These are phyloP conservation scores for Boechera stricta DNA, from an alignment of 345 rosid genomes.

Conservation along the genomic window DNA sequence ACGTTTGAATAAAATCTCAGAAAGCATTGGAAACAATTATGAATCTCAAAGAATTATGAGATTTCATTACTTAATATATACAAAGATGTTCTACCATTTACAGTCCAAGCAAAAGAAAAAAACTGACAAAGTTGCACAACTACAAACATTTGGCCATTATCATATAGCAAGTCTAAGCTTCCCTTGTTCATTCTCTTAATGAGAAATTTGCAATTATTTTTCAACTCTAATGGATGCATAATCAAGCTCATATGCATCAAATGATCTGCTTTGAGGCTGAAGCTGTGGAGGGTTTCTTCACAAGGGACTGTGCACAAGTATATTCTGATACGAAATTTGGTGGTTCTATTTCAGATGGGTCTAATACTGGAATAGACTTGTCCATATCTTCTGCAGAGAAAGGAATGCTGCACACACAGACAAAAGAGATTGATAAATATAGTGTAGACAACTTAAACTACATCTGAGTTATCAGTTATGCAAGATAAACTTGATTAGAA, in stretches of 20 bases:
- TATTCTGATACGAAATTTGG: slow-evolving; percentile 66
- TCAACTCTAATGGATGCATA: slow-evolving; percentile 34
- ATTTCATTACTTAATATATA: slow-evolving; percentile 28
- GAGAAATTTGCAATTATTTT: slow-evolving; percentile 29
- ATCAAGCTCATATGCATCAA: slow-evolving; percentile 42
- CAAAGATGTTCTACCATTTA: slow-evolving; percentile 44
- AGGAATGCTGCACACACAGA: slow-evolving; percentile 71
- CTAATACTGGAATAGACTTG: slow-evolving; percentile 81
- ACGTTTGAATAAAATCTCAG: not conserved
- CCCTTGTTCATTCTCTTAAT: slow-evolving; percentile 23
- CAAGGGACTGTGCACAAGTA: slow-evolving; percentile 70
- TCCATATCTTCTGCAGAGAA: slow-evolving; percentile 96
- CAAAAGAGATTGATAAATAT: not conserved
- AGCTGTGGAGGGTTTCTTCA: slow-evolving; percentile 35
- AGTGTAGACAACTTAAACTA: slow-evolving; percentile 4
- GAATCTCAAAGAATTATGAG: slow-evolving; percentile 30
- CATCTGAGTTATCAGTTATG: not conserved
- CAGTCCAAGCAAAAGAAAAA: slow-evolving; percentile 19
- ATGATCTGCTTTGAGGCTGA: slow-evolving; percentile 36
- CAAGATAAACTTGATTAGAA: slow-evolving; percentile 8
- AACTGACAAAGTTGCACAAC: slow-evolving; percentile 4
- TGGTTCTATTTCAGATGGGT: slow-evolving; percentile 66
- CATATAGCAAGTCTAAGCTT: slow-evolving; percentile 26
- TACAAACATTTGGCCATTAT: slow-evolving; percentile 15
- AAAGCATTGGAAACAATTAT: not conserved